Evolutionary conservation across 257 asterid species (phyloP).

Genomic region (Lantana camara): DNA sequence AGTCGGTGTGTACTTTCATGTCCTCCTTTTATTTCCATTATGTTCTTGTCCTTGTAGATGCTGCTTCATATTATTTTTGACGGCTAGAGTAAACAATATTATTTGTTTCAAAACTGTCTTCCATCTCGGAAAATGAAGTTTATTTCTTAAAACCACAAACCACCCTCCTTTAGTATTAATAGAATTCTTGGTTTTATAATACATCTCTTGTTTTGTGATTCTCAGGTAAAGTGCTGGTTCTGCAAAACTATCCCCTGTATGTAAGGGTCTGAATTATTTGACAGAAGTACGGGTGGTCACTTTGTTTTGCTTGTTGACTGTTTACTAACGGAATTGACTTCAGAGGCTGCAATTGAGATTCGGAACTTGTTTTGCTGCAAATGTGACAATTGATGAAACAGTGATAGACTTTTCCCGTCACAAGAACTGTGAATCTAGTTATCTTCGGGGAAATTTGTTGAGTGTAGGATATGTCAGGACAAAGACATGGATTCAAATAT

Average conservation of each 20-base stretch:
- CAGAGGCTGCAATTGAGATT: constrained; percentile 91
- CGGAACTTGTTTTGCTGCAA: constrained; percentile 35
- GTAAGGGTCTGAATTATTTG: background rate
- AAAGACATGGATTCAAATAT: constrained; percentile 77
- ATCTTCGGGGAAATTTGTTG: constrained; percentile 69
- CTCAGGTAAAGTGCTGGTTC: constrained; percentile 26
- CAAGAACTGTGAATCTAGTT: constrained; percentile 43
- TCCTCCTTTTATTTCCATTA: constrained; percentile 8
- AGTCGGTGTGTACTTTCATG: constrained; percentile 23
- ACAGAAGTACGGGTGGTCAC: constrained; percentile 81
- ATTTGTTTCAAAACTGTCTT: constrained; percentile 10
- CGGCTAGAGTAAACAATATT: constrained; percentile 8
- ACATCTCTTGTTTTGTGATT: constrained; percentile 18
- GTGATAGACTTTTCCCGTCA: constrained; percentile 33
- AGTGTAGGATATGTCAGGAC: constrained; percentile 98
- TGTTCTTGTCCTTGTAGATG: constrained; percentile 23
- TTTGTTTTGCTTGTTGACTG: constrained; percentile 94
- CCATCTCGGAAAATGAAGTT: constrained; percentile 1
- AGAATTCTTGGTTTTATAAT: constrained; percentile 18
- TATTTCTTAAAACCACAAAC: background rate
- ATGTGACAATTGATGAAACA: constrained; percentile 34
- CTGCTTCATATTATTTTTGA: constrained; percentile 24
- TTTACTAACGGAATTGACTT: constrained; percentile 87
- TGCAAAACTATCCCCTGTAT: background rate
- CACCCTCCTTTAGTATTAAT: too few species aligned